Conservation (phyloP, 164 flowering plant species). For the Magnolia kwangsiensis region DNA sequence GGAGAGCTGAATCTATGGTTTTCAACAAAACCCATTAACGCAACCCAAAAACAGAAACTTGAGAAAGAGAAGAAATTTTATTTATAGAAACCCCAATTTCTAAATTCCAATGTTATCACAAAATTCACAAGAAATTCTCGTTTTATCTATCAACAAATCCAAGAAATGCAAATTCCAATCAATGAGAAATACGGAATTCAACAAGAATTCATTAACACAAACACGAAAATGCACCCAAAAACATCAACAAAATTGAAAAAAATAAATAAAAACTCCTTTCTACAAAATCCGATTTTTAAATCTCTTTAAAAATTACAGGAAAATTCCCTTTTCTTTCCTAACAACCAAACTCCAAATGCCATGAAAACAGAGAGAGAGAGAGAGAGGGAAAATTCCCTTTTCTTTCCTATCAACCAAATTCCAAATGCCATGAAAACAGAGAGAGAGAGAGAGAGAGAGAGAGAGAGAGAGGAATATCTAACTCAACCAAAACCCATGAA, state of each 20-base stretch:
- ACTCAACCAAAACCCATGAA: background rate
- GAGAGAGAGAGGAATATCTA: background rate
- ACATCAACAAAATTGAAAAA: background rate
- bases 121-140: background rate
- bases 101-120: background rate
- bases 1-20: background rate
- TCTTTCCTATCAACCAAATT: slow-evolving; percentile 1
- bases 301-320: background rate
- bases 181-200: background rate
- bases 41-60: background rate
- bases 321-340: background rate
- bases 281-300: background rate
- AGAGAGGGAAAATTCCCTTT: background rate
- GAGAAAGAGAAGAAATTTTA: background rate
- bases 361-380: no score
- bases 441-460: no score
- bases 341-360: background rate
- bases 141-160: background rate
- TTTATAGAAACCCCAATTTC: background rate
- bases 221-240: background rate
- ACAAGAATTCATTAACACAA: background rate
- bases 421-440: background rate
- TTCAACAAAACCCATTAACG: background rate
- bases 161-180: background rate
- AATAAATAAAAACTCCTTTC: background rate